phyloP scores from a whole-genome alignment of 768 basidiomycete genomes.

The Albatrellus ellisii region DNA sequence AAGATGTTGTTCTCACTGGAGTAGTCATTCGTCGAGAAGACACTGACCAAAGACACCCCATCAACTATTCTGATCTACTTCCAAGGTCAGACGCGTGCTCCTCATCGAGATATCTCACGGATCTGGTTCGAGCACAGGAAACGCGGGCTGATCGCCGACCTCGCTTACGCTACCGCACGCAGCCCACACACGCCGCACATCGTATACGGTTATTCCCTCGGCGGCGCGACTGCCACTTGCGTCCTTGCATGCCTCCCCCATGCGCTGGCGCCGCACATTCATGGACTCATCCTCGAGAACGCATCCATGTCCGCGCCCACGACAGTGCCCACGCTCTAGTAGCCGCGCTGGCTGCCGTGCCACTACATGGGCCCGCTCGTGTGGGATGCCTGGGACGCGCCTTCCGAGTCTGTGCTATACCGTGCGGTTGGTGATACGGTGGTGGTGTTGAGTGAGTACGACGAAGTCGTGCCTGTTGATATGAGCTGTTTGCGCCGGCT shows the following conservation, averaged over 20 bases:
- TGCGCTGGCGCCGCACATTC: slow-evolving; percentile 9
- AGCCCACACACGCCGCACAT: slow-evolving; percentile 24
- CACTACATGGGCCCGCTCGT: slow-evolving; percentile 31
- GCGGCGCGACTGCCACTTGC: slow-evolving; percentile 29
- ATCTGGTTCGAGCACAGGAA: slow-evolving; percentile 19
- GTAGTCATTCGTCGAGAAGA: slow-evolving; percentile 14
- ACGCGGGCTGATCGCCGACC: slow-evolving; percentile 34
- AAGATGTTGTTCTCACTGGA: slow-evolving; percentile 15
- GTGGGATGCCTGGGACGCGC: slow-evolving; percentile 31
- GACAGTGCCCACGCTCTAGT: slow-evolving; percentile 35
- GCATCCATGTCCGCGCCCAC: slow-evolving; percentile 31
- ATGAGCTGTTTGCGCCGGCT: slow-evolving; percentile 21
- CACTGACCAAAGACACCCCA: background rate
- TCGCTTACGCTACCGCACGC: slow-evolving; percentile 19
- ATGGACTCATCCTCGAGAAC: slow-evolving; percentile 35
- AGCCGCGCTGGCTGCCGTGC: slow-evolving; percentile 35
- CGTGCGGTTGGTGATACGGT: slow-evolving; percentile 19
- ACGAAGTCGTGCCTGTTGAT: slow-evolving; percentile 31
- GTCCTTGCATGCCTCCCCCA: slow-evolving; percentile 19
- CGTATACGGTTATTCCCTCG: slow-evolving; percentile 36
- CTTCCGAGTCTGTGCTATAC: slow-evolving; percentile 4
- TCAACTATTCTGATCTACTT: slow-evolving; percentile 22
- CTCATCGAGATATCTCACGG: background rate
- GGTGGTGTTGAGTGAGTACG: slow-evolving; percentile 27
- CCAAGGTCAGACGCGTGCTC: slow-evolving; percentile 18